Conservation (phyloP, 2,329 filamentous ascomycete genomes). For the Pyrenophora seminiperda region DNA sequence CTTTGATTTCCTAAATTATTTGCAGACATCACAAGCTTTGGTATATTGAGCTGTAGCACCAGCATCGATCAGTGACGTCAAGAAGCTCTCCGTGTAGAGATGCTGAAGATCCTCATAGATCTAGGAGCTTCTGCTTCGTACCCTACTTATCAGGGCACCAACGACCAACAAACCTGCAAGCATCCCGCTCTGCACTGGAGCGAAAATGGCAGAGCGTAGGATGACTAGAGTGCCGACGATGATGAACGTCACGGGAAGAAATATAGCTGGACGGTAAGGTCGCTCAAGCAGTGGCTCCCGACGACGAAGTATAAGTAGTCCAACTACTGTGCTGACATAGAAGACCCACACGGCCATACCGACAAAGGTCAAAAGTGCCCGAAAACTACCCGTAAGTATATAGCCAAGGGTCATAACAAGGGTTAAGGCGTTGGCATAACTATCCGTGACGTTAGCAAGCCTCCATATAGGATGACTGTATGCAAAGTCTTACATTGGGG, state of each 20-base stretch:
- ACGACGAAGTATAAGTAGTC: constrained; percentile 61
- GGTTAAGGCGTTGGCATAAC: constrained; percentile 37
- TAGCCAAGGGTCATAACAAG: constrained; percentile 57
- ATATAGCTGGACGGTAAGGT: constrained; percentile 61
- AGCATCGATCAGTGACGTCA: background rate
- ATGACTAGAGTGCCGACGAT: constrained; percentile 66
- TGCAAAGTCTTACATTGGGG: constrained; percentile 36
- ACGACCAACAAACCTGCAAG: constrained; percentile 59
- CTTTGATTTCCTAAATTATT: background rate
- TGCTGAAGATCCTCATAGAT: background rate
- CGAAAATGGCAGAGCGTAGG: constrained; percentile 63
- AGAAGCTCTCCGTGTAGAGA: background rate
- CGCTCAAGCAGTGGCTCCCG: constrained; percentile 61
- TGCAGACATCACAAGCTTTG: background rate
- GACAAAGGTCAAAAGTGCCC: constrained; percentile 61
- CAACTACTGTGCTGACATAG: constrained; percentile 67
- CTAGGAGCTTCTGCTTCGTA: constrained; percentile 20
- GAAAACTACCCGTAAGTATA: constrained; percentile 65
- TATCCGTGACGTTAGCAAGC: constrained; percentile 21
- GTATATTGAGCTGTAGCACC: background rate
- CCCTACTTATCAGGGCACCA: constrained; percentile 51
- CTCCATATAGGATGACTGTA: background rate
- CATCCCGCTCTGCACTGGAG: constrained; percentile 59
- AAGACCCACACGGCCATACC: constrained; percentile 60
- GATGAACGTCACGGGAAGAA: constrained; percentile 60